Base-by-base conservation (phyloP, 2,329 filamentous ascomycete genomes). In the Nemania bipapillata region DNA sequence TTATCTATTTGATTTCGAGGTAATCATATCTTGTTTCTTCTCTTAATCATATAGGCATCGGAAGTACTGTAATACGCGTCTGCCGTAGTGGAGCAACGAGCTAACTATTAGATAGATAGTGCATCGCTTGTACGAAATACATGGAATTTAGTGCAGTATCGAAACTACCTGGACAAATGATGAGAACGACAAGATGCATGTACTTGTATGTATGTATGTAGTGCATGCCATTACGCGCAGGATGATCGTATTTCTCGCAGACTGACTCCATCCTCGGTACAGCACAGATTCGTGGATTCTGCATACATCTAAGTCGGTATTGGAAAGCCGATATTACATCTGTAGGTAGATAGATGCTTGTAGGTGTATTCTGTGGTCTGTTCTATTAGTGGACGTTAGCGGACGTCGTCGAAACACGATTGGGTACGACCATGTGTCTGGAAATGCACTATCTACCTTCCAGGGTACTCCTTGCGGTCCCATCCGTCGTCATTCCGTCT, bases 211-310 rank as follows among this genome's bases (percentile, higher is more conserved):
- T n/a, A n/a, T n/a, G n/a, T n/a, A n/a, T n/a, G n/a, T n/a, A n/a
- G n/a, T n/a, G n/a, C n/a, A n/a, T n/a, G n/a, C n/a, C 15, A n/a
- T 45, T 45, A 17, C 15, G 40, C 40, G 35, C 37, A 17, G 50
- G 35, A 26, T 26, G 50, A 56, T 63, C 55, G 15, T 37, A 63
- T 56, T 40, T 50, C 24, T 53, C 32, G 58, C 47, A 53, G 35
- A 37, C 32, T 24, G 12, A 15, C n/a, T 17, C 12, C 40, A 45
- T 17, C 12, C 40, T 45, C 12, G 3, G 37, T 17, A 17, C 37
- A 12, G 37, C 15, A 40, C 9, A n/a, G n/a, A n/a, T n/a, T n/a
- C n/a, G n/a, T n/a, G n/a, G n/a, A n/a, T n/a, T n/a, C n/a, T n/a
- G 37, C 37, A 12, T 40, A 45, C 4, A 12, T n/a, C 15, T 45